Evolutionary conservation across 148 eudicot species (phyloP).

Genomic region (Rhododendron ovatum): DNA sequence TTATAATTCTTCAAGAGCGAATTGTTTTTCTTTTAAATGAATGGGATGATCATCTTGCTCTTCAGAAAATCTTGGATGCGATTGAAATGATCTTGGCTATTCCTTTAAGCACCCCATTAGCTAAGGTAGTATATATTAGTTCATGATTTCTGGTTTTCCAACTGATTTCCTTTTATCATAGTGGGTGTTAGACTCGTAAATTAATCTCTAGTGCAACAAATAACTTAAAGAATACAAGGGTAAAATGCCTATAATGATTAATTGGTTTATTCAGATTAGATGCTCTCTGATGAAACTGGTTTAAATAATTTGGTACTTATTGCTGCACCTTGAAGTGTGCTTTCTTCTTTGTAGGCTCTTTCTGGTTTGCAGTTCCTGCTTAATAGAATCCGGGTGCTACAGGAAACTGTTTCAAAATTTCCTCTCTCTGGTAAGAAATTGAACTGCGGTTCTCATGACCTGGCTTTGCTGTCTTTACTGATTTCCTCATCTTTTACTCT

Average conservation of each 20-base stretch:
- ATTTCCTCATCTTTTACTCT: not conserved
- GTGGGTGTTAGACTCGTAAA: not conserved
- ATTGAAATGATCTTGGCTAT: conserved; percentile 74
- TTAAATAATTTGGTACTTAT: not conserved
- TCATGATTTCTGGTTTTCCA: not conserved
- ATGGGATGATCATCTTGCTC: conserved; percentile 72
- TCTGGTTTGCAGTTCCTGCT: conserved; percentile 80
- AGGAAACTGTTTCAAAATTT: conserved; percentile 72
- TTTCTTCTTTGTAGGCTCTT: conserved; percentile 52
- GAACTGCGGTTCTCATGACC: not conserved
- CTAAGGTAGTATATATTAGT: conserved; percentile 56
- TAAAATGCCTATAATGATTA: not conserved
- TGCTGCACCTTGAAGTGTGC: conserved; percentile 3
- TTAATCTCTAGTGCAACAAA: not conserved
- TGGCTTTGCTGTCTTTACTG: not conserved
- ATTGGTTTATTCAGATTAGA: not conserved
- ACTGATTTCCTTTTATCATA: not conserved
- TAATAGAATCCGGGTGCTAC: conserved; percentile 50
- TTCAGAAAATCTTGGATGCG: conserved; percentile 67
- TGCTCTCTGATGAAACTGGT: not conserved
- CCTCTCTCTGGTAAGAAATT: conserved; percentile 59
- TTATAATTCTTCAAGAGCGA: conserved; percentile 44
- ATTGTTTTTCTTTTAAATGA: conserved; percentile 48
- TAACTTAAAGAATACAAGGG: not conserved
- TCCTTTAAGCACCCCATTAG: conserved; percentile 74